These are phyloP conservation scores for Yueomyces sp. DNA, from an alignment of 805 yeast genomes.

Conservation along the genomic window DNA sequence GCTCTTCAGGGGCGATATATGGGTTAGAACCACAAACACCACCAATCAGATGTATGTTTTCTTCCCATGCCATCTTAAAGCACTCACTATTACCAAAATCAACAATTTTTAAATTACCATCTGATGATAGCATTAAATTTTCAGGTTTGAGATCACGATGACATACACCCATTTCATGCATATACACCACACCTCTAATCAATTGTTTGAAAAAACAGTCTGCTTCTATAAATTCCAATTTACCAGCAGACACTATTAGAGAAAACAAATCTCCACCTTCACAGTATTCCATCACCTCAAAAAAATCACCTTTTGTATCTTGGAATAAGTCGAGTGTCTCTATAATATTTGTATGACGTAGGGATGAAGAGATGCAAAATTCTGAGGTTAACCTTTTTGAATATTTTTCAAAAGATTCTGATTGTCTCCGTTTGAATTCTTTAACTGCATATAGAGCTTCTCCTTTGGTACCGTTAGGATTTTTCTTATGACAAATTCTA, in stretches of 20 bases:
- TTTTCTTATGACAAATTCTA: slow-evolving; percentile 70
- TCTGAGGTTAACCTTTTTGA: slow-evolving; percentile 66
- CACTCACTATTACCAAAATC: slow-evolving; percentile 85
- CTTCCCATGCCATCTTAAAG: slow-evolving; percentile 76
- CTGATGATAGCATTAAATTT: slow-evolving; percentile 62
- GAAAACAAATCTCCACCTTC: slow-evolving; percentile 73
- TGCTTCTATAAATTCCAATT: slow-evolving; percentile 69
- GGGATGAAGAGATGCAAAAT: slow-evolving; percentile 66
- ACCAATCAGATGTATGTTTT: slow-evolving; percentile 49
- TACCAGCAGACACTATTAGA: slow-evolving; percentile 61
- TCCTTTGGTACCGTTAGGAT: slow-evolving; percentile 23
- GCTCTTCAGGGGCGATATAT: slow-evolving; percentile 85
- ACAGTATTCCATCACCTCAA: slow-evolving; percentile 79
- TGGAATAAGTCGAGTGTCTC: slow-evolving; percentile 62
- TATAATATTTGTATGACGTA: slow-evolving; percentile 68
- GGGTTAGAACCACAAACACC: slow-evolving; percentile 83
- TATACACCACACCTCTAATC: slow-evolving; percentile 70
- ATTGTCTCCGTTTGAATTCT: slow-evolving; percentile 54
- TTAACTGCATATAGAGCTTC: slow-evolving; percentile 57
- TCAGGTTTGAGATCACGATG: slow-evolving; percentile 95
- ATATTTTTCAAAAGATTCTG: slow-evolving; percentile 53
- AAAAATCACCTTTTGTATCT: slow-evolving; percentile 72
- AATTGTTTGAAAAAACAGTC: slow-evolving; percentile 85
- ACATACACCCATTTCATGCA: slow-evolving; percentile 82
- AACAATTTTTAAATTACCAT: slow-evolving; percentile 66